Evolutionary conservation across 345 rosid genomes (phyloP), one percentile per base, ranked within the genome.

Genomic region (Adansonia digitata): DNA sequence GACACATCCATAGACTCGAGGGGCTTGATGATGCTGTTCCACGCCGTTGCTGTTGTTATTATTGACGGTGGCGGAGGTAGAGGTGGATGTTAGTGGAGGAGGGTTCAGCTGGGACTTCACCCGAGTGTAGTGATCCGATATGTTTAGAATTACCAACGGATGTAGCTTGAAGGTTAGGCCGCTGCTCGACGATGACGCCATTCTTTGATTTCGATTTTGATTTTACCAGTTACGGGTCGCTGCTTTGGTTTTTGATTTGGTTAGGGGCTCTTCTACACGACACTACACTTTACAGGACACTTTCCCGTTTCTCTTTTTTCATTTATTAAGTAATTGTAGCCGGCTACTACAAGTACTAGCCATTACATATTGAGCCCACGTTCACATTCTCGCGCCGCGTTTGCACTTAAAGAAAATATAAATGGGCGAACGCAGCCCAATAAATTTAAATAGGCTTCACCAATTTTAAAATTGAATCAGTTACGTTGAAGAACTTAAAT

Each of bases 151-250:
- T 59, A 92, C 98, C 5, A 94, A 84, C 9, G 98, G 98, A 46
- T 94, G 98, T 0, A 94, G 85, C 94, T 94, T 94, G 92, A 94
- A 94, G 53, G 98, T 94, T 61, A 94, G 82, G 18, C 98, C 98
- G 80, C 98, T 94, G 82, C 97, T 86, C 22, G 97, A 94, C 69
- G 98, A 86, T 37, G 94, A 88, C 79, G 97, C 97, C 98, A 92
- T 94, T 69, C 77, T 42, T 61, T 35, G 34, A 5, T 45, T 45
- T 15, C 17, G 22, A 45, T 14, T 26, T 67, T 66, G 29, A 11
- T 39, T 40, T 66, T 12, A 24, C 12, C 34, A 2, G 31, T 24
- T 12, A 3, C 29, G 10, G 10, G n/a, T 40, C 5, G 53, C 24
- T 45, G 51, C 31, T 13, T 42, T 13, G 18, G 20, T n/a, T 51